These are phyloP conservation scores for Gaultheria prostrata DNA, from an alignment of 148 eudicot species.

Conservation along the genomic window DNA sequence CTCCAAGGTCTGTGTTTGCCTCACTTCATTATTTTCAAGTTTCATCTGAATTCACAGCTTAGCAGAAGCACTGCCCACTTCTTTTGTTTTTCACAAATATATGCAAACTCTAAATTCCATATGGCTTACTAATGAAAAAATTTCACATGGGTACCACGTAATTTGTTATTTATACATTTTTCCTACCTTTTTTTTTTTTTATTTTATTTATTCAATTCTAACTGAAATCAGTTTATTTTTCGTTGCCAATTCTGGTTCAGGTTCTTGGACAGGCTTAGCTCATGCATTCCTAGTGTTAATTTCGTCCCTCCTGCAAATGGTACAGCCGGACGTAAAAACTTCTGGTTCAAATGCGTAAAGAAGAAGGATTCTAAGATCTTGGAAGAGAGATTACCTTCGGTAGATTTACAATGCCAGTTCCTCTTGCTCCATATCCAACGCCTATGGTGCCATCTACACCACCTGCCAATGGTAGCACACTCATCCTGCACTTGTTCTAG, in stretches of 20 bases:
- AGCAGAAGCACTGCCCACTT: neutral
- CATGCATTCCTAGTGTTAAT: conserved; percentile 4
- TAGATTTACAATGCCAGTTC: conserved; percentile 66
- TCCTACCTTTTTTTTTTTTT: no score
- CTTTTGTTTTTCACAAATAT: neutral
- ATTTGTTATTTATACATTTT: no score
- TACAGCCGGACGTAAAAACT: conserved; percentile 12
- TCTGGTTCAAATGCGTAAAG: conserved; percentile 16
- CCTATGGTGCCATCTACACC: conserved; percentile 59
- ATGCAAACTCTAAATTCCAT: no score
- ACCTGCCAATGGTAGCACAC: conserved; percentile 55
- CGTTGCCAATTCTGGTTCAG: neutral
- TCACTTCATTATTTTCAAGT: conserved; percentile 18
- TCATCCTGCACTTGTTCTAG: conserved; percentile 9
- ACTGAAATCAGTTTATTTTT: neutral
- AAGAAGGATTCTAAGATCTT: conserved; percentile 20
- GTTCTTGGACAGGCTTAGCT: neutral
- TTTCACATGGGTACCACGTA: no score
- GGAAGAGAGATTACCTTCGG: conserved; percentile 3
- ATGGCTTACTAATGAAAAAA: no score
- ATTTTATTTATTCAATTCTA: no score
- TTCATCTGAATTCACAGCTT: conserved; percentile 16
- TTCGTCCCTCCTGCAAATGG: conserved; percentile 13
- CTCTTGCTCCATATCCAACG: conserved; percentile 86
- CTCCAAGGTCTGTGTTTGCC: conserved; percentile 40